These are phyloP conservation scores for Ensete glaucum DNA, from an alignment of 176 grass and related monocot genomes.

Conservation along the genomic window DNA sequence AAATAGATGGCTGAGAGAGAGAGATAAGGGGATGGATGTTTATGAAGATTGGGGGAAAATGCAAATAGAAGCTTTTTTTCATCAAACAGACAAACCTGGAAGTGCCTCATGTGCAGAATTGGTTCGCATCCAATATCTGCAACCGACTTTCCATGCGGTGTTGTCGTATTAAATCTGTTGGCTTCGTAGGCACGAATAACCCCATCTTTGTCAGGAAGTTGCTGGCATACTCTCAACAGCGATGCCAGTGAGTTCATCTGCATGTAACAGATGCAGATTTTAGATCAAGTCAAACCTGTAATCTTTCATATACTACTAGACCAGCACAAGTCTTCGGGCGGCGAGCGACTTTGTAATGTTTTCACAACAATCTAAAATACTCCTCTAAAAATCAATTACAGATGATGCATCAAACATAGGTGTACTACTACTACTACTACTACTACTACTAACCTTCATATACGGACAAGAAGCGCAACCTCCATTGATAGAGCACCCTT, in stretches of 20 bases:
- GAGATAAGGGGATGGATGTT: neutral
- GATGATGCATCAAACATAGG: neutral
- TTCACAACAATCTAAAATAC: neutral
- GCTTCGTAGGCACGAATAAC: constrained; percentile 52
- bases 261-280: constrained; percentile 18
- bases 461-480: constrained; percentile 95
- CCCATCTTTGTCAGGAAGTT: constrained; percentile 60
- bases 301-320: neutral
- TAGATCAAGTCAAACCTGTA: constrained; percentile 3
- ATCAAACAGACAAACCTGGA: constrained; percentile 46
- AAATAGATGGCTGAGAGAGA: too few relatives aligned
- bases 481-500: constrained; percentile 97
- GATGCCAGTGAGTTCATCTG: constrained; percentile 91
- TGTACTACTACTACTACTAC: neutral
- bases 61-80: too few relatives aligned
- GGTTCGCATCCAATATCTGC: constrained; percentile 88
- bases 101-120: constrained; percentile 95
- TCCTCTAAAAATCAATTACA: neutral
- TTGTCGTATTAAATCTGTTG: constrained; percentile 61
- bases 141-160: constrained; percentile 77
- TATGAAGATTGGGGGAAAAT: neutral
- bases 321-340: neutral
- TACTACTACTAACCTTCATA: constrained; percentile 62
- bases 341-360: too few relatives aligned
- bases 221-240: constrained; percentile 62